A percentile compares a stretch with the other conserved stretches of the same genome.
These are phyloP conservation scores for Grosmannia huntii DNA, from an alignment of 2,329 filamentous ascomycete genomes.

Conservation along the genomic window DNA sequence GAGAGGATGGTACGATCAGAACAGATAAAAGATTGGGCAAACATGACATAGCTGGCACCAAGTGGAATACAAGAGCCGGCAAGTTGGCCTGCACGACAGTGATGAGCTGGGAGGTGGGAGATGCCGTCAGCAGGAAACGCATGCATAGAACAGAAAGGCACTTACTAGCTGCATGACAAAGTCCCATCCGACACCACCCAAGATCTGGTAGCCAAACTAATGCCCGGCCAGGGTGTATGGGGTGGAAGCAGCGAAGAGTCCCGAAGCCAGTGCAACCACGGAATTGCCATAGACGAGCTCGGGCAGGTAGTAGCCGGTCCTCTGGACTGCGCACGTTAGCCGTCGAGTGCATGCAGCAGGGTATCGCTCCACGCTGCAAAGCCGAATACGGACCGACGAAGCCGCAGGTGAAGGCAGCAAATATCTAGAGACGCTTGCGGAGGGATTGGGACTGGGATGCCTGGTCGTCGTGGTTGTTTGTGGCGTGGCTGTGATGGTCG, in stretches of 20 bases:
- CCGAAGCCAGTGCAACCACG: slow-evolving; percentile 31
- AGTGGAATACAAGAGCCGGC: slow-evolving; percentile 32
- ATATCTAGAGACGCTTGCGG: slow-evolving; percentile 3
- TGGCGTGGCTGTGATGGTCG: background rate
- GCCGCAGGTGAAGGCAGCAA: slow-evolving; percentile 4
- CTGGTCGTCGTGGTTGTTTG: background rate
- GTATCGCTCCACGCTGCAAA: too few species aligned
- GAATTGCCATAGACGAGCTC: slow-evolving; percentile 26
- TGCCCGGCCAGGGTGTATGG: slow-evolving; percentile 30
- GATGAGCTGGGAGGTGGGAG: slow-evolving; percentile 20
- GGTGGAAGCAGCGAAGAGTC: slow-evolving; percentile 40
- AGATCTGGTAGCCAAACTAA: slow-evolving; percentile 48
- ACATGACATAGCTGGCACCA: slow-evolving; percentile 38
- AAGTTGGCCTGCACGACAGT: slow-evolving; percentile 40
- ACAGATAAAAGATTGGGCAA: slow-evolving; percentile 52
- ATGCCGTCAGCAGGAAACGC: slow-evolving; percentile 25
- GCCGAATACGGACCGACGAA: background rate
- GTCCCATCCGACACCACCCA: slow-evolving; percentile 23
- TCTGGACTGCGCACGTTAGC: slow-evolving; percentile 12
- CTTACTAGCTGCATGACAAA: slow-evolving; percentile 9
- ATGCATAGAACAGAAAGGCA: background rate
- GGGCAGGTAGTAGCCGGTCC: slow-evolving; percentile 30
- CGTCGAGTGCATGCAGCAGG: background rate
- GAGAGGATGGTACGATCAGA: slow-evolving; percentile 56
- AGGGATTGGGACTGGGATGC: slow-evolving; percentile 18